Base-by-base conservation (phyloP, 140 eudicot species). In the Senecio squalidus region DNA sequence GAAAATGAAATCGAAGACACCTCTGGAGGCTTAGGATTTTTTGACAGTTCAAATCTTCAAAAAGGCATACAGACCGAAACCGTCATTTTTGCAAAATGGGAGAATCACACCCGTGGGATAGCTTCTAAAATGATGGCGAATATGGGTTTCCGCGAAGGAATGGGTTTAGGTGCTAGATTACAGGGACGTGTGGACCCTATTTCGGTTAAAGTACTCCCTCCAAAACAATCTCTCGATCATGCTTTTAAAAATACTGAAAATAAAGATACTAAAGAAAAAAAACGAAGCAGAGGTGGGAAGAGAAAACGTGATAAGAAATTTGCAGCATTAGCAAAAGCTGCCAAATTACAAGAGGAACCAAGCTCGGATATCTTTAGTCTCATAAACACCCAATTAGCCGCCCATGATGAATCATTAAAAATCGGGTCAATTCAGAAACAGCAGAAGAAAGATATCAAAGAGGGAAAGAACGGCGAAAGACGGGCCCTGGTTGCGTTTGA, bases 41-140 rank as follows among this genome's bases (percentile, higher is more conserved):
- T 78, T 18, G 88, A 52, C 21, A 76, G 80, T 73, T 62, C 97
- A 14, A 73, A 71, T 73, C 76, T 74, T 48, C 95, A 72, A 49
- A 76, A 78, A 56, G 98, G 98, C 3, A 76, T 91, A 71, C 98
- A 91, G 70, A 83, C 95, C 2, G 96, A 91, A 54, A 86, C 96
- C 1, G 80, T 87, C 62, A 78, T 83, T 70, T 91, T 91, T 30
- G 95, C 98, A 36, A 73, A 72, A 58, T 91, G 98, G 98, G 98
- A 91, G 60, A 91, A 91, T 81, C 98, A 91, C 81, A 91, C 98
- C 2, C 81, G 98, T 0, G 98, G 98, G 8, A 74, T 91, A 21
- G 96, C 98, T 36, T 91, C 98, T 1, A 91, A 86, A 53, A 86
- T 91, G 96, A 91, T 91, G 98, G 98, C 98, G 6, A 91, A 66